A percentile compares a stretch with the other conserved stretches of the same genome.
Evolutionary conservation across 768 basidiomycete genomes (phyloP).

Genomic region (Daedaleopsis sinensis): DNA sequence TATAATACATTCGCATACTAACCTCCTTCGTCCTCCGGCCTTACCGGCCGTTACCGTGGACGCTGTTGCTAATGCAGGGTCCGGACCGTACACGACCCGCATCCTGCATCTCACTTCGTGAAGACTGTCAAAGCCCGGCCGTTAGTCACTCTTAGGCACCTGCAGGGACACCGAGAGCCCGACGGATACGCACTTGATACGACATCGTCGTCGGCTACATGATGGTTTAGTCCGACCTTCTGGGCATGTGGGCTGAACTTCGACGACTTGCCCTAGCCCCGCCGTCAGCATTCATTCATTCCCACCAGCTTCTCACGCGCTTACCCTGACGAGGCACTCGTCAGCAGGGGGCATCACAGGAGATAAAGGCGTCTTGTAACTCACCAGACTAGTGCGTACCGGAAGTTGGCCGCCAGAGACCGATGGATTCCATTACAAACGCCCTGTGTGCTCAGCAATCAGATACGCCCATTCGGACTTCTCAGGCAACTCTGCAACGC

Average conservation of each 20-base stretch:
- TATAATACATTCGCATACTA: neutral
- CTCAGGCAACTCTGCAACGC: constrained; percentile 6
- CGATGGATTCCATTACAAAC: constrained; percentile 94
- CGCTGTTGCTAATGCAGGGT: no score
- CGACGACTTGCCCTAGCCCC: constrained; percentile 81
- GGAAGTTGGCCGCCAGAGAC: constrained; percentile 87
- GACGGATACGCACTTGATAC: constrained; percentile 70
- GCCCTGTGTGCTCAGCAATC: constrained; percentile 44
- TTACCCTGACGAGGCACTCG: constrained; percentile 20
- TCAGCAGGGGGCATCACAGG: constrained; percentile 14
- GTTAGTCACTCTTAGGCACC: constrained; percentile 13
- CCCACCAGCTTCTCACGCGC: constrained; percentile 9
- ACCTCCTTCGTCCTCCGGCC: neutral
- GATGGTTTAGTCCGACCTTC: constrained; percentile 85
- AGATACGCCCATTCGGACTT: constrained; percentile 4
- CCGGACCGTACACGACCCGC: neutral
- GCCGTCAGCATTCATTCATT: constrained; percentile 11
- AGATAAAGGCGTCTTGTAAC: constrained; percentile 29
- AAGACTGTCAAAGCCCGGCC: constrained; percentile 33
- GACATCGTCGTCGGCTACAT: constrained; percentile 86
- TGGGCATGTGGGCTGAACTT: constrained; percentile 94
- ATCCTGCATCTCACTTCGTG: constrained; percentile 33
- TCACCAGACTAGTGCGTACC: constrained; percentile 92
- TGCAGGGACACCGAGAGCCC: neutral
- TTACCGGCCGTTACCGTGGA: no score